phyloP scores from a whole-genome alignment of 148 eudicot genomes.

The Nepenthes gracilis region DNA sequence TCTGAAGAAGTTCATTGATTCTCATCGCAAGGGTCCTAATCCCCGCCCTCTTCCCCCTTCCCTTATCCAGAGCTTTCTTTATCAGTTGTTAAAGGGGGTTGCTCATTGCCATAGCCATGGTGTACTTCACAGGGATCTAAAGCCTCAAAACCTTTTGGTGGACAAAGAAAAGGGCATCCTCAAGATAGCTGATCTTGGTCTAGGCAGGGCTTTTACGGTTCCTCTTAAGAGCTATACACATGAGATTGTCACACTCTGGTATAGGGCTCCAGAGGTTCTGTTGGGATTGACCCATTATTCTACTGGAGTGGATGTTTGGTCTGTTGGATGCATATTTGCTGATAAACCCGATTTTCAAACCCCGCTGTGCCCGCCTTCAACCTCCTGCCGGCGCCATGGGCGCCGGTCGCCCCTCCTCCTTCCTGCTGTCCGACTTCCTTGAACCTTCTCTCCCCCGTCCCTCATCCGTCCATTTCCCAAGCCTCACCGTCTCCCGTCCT shows the following conservation, averaged over 20 bases:
- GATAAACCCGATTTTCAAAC: no score
- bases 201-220: constrained; percentile 87
- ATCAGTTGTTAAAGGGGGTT: constrained; percentile 78
- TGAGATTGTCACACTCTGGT: constrained; percentile 99
- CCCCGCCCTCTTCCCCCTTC: constrained; percentile 48
- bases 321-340: constrained; percentile 95
- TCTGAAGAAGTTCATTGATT: constrained; percentile 79
- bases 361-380: no score
- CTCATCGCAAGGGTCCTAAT: constrained; percentile 71
- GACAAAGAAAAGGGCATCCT: constrained; percentile 93
- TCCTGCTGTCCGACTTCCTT: no score
- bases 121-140: constrained; percentile 87
- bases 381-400: no score
- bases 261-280: constrained; percentile 90
- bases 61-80: constrained; percentile 62
- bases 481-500: no score
- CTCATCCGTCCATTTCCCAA: no score
- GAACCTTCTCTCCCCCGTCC: no score
- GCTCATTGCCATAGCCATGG: constrained; percentile 96
- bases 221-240: constrained; percentile 97
- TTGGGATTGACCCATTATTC: constrained; percentile 79
- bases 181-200: constrained; percentile 95
- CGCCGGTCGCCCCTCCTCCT: no score
- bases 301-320: constrained; percentile 94
- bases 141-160: constrained; percentile 89